Percentiles rank a stretch among this genome's conserved stretches.
Conservation (phyloP, 257 asterid species). For the Lavandula angustifolia region DNA sequence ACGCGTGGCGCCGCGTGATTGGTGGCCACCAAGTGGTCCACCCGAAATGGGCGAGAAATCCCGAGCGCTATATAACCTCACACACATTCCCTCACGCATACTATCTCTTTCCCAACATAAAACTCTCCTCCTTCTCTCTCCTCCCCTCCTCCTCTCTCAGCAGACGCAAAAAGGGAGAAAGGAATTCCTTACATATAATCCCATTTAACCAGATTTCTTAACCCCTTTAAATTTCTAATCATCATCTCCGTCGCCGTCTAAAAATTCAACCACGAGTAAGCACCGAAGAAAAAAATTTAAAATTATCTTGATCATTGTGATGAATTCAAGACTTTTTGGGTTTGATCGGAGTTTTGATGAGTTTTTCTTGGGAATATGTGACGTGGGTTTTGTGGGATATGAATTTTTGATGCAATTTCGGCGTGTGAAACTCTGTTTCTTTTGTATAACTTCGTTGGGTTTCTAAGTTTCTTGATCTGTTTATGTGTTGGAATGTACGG, state of each 20-base stretch:
- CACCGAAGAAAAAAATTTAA: slow-evolving; percentile 18
- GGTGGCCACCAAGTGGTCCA: too few relatives aligned
- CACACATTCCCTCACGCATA: slow-evolving; percentile 39
- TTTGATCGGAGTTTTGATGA: slow-evolving; percentile 42
- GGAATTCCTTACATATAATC: slow-evolving; percentile 34
- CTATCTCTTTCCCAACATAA: slow-evolving; percentile 38
- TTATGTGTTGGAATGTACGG: slow-evolving; percentile 52
- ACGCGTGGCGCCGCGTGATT: too few relatives aligned
- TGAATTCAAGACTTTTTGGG: slow-evolving; percentile 36
- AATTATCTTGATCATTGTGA: slow-evolving; percentile 41
- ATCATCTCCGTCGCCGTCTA: slow-evolving; percentile 26
- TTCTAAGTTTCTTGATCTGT: slow-evolving; percentile 61
- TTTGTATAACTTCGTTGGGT: too few relatives aligned
- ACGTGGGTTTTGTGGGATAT: slow-evolving; percentile 61
- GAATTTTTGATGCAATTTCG: slow-evolving; percentile 47
- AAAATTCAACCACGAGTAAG: slow-evolving; percentile 28
- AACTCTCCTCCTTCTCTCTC: slow-evolving; percentile 18
- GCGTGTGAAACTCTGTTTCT: slow-evolving; percentile 46
- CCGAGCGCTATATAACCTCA: slow-evolving; percentile 31
- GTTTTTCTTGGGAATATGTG: slow-evolving; percentile 36
- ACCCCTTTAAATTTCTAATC: slow-evolving; percentile 31
- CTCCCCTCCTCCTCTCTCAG: slow-evolving; percentile 29
- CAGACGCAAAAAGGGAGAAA: background rate
- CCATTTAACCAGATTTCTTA: slow-evolving; percentile 39
- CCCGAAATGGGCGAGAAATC: too few relatives aligned